Evolutionary conservation across 2,329 filamentous ascomycete species (phyloP), one percentile per base, ranked within the genome.

Genomic region (Ophiocordyceps camponoti-leonardi): DNA sequence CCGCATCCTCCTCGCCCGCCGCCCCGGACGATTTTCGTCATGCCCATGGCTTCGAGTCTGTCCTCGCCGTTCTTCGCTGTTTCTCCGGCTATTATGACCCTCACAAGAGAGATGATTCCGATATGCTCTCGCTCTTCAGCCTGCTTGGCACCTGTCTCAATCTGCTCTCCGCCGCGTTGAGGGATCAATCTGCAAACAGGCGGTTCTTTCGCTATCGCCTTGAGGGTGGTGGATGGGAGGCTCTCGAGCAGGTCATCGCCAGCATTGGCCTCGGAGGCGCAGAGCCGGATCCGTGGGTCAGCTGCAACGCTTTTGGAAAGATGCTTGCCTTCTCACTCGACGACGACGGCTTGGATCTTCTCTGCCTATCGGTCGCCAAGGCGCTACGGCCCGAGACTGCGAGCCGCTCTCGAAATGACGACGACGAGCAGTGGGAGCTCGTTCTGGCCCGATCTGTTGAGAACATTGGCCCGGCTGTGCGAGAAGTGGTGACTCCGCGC

Each of bases 11-110:
- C 16, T 67, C 69, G 3, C 65, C 66, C 48, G 61, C 68, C 4
- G 66, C 68, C 6, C 86, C 87, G 64, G 85, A 94, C 64, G 80
- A 85, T 53, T 94, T 95, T 59, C 78, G 88, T 52, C 78, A 85
- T 56, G 72, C 87, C 23, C 71, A 75, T 47, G 88, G 88, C 54
- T 94, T 94, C 61, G 77, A 86, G 54, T 71, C 73, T 41, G 65
- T 94, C 20, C 68, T 94, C 45, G 69, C 77, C 40, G 72, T 84
- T 23, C 66, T 93, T 20, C 73, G 79, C 47, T 72, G 76, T 45
- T 78, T 87, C 50, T 81, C 83, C 1, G 82, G 83, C 50, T 83
- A 81, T 56, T 92, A 90, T 63, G 76, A 85, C 54, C 77, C 74
- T n/a, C 67, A 67, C 47, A 77, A 73, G 56, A 72, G 73, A 56